Base-by-base conservation (phyloP, 768 basidiomycete genomes). In the Kwoniella sp. region DNA sequence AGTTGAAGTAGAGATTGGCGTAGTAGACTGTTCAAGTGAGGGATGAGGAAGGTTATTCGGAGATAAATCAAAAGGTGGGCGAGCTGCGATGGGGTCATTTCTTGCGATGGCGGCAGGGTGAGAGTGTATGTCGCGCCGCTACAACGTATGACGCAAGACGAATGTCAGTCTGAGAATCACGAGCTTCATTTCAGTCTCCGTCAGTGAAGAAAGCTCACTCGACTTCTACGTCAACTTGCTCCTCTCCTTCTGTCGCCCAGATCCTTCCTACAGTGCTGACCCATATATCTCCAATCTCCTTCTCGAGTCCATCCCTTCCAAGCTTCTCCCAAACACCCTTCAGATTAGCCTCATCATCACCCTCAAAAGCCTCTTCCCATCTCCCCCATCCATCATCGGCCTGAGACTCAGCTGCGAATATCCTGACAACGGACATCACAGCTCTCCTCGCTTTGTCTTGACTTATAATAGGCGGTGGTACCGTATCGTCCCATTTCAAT, bases 351-450 rank as follows among this genome's bases (percentile, higher is more conserved):
- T 67, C 66, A 5, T n/a, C 40, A 36, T 58, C 65, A 33, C 55
- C 55, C 17, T 58, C 60, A 27, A 68, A 68, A 24, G 66, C 66
- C 10, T 15, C 21, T 30, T 63, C 61, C 66, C 66, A 68, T 21
- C 55, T 46, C 29, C 64, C 58, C 60, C 60, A 63, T 8, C 60
- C 64, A 48, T 56, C 68, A 19, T 65, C 65, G 7, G 10, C 40
- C 7, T 44, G 10, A 22, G 59, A 21, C n/a, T 63, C 53, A 19
- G 56, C 48, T 8, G 68, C 69, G 29, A 64, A 60, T 0, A 47
- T 48, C 29, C 57, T 57, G 1, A 76, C 53, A n/a, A 76, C 70
- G 22, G 64, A 66, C 62, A 73, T 76, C 26, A 76, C 64, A 0
- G 71, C 74, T 48, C 66, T 49, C 13, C 68, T 40, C 7, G 75